These are phyloP conservation scores for Gentiana macrophylla DNA, from an alignment of 257 asterid genomes.

Conservation along the genomic window DNA sequence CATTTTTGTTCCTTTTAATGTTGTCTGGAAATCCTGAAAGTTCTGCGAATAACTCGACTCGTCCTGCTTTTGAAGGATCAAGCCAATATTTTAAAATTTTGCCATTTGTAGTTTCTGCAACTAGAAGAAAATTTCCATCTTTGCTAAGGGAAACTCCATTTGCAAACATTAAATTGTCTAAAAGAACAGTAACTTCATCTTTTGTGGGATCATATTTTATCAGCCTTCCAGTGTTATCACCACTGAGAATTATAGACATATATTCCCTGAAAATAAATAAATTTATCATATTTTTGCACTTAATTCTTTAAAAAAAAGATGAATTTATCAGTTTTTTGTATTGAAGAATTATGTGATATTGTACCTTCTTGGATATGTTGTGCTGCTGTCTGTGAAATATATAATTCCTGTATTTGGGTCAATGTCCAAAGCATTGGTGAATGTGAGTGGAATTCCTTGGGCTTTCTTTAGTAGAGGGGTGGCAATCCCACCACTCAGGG, in stretches of 20 bases:
- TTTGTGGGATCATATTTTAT: conserved; percentile 42
- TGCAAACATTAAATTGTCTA: conserved; percentile 48
- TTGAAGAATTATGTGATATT: neutral
- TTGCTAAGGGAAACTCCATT: conserved; percentile 70
- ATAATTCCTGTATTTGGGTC: conserved; percentile 37
- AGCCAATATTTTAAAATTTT: conserved; percentile 47
- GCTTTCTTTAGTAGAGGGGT: conserved; percentile 25
- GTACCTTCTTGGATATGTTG: conserved; percentile 49
- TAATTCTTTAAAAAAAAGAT: no score
- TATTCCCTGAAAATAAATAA: conserved; percentile 26
- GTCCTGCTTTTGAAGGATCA: conserved; percentile 23
- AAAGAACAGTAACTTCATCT: conserved; percentile 24
- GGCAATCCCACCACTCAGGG: conserved; percentile 53
- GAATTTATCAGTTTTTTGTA: neutral
- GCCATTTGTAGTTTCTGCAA: conserved; percentile 58
- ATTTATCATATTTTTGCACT: neutral
- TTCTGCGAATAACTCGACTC: conserved; percentile 24
- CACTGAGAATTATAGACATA: conserved; percentile 29
- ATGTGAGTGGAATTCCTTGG: conserved; percentile 32
- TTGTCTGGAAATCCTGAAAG: conserved; percentile 71
- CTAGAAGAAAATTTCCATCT: conserved; percentile 36
- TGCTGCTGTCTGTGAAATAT: conserved; percentile 68
- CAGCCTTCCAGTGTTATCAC: conserved; percentile 55
- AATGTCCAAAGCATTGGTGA: conserved; percentile 60
- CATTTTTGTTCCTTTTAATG: conserved; percentile 36